A percentile compares a stretch with the other conserved stretches of the same genome.
Conservation (phyloP, 2,329 filamentous ascomycete species). For the Curvularia spicifera region DNA sequence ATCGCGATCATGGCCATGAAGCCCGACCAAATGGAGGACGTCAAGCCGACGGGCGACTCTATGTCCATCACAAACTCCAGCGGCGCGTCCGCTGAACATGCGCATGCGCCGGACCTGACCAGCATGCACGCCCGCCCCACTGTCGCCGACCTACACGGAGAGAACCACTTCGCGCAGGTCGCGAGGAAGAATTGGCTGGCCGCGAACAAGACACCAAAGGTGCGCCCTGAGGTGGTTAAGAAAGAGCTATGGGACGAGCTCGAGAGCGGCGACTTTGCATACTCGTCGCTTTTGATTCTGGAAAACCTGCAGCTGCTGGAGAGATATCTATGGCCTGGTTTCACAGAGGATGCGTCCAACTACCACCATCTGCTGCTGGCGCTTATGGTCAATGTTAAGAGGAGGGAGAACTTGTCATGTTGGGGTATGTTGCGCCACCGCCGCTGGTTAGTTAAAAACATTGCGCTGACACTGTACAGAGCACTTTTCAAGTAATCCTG, state of each 20-base stretch:
- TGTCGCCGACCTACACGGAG: constrained; percentile 72
- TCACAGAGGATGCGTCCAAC: constrained; percentile 86
- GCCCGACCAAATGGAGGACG: constrained; percentile 34
- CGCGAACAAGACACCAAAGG: constrained; percentile 66
- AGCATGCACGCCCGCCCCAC: constrained; percentile 61
- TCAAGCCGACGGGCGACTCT: constrained; percentile 23
- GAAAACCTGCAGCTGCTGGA: constrained; percentile 93
- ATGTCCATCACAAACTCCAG: constrained; percentile 17
- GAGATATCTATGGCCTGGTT: constrained; percentile 93
- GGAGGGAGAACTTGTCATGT: constrained; percentile 81
- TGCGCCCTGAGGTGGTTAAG: constrained; percentile 82
- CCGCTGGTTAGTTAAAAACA: constrained; percentile 11
- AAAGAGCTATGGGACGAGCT: constrained; percentile 86
- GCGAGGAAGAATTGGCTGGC: constrained; percentile 88
- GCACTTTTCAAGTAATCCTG: constrained; percentile 76
- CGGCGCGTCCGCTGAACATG: constrained; percentile 26
- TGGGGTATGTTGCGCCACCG: constrained; percentile 69
- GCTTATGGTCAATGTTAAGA: constrained; percentile 85
- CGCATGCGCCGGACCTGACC: constrained; percentile 29
- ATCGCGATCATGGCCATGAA: constrained; percentile 18
- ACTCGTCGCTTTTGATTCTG: constrained; percentile 78
- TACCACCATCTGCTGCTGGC: constrained; percentile 88
- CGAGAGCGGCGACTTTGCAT: constrained; percentile 79
- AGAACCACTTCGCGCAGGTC: constrained; percentile 69
- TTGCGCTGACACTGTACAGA: constrained; percentile 57